Evolutionary conservation across 2,329 filamentous ascomycete genomes (phyloP).

Genomic region (Neonectria ditissima): DNA sequence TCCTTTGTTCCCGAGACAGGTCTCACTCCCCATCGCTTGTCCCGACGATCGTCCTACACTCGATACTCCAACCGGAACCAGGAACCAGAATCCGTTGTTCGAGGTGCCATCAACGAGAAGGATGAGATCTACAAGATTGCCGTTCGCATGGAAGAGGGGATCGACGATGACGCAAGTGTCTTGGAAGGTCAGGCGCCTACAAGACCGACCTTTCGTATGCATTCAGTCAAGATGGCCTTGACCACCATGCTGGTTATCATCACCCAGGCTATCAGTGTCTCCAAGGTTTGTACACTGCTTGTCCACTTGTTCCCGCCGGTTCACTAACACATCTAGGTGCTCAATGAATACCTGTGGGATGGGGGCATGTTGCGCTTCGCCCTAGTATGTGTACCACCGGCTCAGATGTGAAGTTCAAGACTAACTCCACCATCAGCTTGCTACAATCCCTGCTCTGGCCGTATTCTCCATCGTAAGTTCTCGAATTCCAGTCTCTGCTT

Average conservation of each 20-base stretch:
- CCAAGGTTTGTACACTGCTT: conserved; percentile 38
- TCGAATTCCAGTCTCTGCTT: neutral
- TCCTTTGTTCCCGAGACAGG: neutral
- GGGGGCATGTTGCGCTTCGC: conserved; percentile 33
- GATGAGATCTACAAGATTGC: conserved; percentile 41
- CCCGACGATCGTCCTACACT: neutral
- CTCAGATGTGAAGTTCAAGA: neutral
- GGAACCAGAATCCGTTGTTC: conserved; percentile 29
- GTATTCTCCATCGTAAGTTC: conserved; percentile 33
- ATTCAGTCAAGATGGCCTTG: conserved; percentile 40
- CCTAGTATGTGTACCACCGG: conserved; percentile 9
- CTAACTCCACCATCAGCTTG: neutral
- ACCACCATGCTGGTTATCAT: conserved; percentile 44
- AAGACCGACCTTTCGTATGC: conserved; percentile 37
- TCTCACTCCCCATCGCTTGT: neutral
- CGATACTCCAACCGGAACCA: neutral
- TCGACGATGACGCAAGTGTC: conserved; percentile 36
- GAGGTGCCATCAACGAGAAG: conserved; percentile 43
- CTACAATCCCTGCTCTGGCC: conserved; percentile 34
- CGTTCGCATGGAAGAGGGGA: conserved; percentile 41
- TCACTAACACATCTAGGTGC: conserved; percentile 9
- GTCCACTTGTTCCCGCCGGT: too few species aligned
- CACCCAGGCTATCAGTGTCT: conserved; percentile 41
- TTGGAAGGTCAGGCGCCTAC: conserved; percentile 34
- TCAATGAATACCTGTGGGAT: conserved; percentile 39